Conservation (phyloP, 2,329 filamentous ascomycete genomes). For the Aspergillus fructus region DNA sequence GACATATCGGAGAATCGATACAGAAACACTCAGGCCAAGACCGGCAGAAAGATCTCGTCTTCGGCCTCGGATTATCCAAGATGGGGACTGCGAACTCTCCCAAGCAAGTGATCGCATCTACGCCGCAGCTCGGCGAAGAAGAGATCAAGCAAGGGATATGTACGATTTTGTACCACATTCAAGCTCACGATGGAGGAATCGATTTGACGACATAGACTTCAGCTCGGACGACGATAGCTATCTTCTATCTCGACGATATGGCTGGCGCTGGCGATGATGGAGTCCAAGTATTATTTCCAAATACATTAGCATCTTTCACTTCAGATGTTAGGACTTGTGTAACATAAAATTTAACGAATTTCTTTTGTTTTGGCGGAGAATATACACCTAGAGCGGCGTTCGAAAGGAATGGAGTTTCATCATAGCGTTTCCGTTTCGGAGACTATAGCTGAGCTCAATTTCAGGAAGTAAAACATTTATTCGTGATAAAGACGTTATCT, state of each 20-base stretch:
- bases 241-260: constrained; percentile 1
- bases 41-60: not conserved
- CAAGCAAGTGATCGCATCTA: constrained; percentile 20
- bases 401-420: not conserved
- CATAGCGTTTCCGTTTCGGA: not conserved
- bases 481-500: not conserved
- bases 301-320: not conserved
- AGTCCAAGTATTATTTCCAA: not conserved
- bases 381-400: not conserved
- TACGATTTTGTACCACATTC: constrained; percentile 7
- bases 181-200: constrained; percentile 3
- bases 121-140: constrained; percentile 15
- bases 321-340: not conserved
- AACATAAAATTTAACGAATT: not conserved
- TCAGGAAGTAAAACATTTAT: not conserved
- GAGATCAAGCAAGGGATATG: constrained; percentile 9
- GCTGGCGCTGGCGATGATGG: constrained; percentile 3
- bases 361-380: constrained; percentile 2
- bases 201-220: constrained; percentile 7
- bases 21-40: not conserved
- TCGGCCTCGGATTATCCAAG: constrained; percentile 26
- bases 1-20: not conserved
- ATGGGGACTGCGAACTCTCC: constrained; percentile 23
- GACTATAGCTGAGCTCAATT: not conserved
- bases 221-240: constrained; percentile 3